These are phyloP conservation scores for Schizophyllum commune DNA, from an alignment of 1,284 basidiomycete species.

Conservation along the genomic window DNA sequence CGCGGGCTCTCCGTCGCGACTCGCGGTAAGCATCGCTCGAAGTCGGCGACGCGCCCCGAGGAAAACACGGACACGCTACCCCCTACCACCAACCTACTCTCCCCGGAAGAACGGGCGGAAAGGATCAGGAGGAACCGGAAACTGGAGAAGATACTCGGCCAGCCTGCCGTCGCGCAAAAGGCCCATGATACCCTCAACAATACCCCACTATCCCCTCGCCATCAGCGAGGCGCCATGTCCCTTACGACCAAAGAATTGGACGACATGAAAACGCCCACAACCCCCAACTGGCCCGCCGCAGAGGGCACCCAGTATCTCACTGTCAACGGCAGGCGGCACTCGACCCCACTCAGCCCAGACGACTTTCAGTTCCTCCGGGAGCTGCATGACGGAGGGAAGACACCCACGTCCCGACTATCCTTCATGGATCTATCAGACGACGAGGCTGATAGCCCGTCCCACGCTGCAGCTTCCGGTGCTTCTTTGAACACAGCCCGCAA, in stretches of 20 bases:
- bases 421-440: slow-evolving; percentile 68
- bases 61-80: slow-evolving; percentile 28
- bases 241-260: too few species aligned
- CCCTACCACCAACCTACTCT: slow-evolving; percentile 61
- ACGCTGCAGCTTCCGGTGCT: too few species aligned
- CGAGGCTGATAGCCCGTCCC: slow-evolving; percentile 25
- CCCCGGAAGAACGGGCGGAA: slow-evolving; percentile 59
- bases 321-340: slow-evolving; percentile 39
- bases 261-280: not conserved
- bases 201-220: slow-evolving; percentile 17
- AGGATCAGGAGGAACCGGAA: slow-evolving; percentile 69
- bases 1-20: slow-evolving; percentile 11
- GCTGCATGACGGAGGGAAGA: slow-evolving; percentile 10
- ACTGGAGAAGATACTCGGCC: slow-evolving; percentile 70
- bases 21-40: slow-evolving; percentile 15
- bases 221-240: slow-evolving; percentile 33
- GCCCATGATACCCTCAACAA: slow-evolving; percentile 19
- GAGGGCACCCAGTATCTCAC: slow-evolving; percentile 26
- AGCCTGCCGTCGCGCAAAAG: slow-evolving; percentile 22
- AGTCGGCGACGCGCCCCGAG: slow-evolving; percentile 16
- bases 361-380: not conserved
- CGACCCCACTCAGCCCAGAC: slow-evolving; percentile 34
- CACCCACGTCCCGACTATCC: slow-evolving; percentile 35
- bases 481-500: not conserved
- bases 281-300: slow-evolving; percentile 23